Evolutionary conservation across 768 basidiomycete genomes (phyloP).

Genomic region (Leccinum rimulosum): DNA sequence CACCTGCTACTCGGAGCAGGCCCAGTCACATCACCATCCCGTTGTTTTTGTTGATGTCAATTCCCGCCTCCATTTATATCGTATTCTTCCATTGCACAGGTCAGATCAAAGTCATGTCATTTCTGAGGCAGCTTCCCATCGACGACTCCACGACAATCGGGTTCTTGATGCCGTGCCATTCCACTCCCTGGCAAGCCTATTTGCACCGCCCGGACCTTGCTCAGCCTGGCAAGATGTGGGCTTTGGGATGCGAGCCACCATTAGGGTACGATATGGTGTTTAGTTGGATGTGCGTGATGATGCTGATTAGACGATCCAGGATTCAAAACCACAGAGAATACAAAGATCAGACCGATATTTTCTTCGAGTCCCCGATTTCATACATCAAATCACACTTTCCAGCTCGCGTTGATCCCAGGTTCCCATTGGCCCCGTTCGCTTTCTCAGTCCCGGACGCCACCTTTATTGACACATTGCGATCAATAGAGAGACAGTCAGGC

Average conservation of each 20-base stretch:
- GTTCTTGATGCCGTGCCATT: conserved; percentile 95
- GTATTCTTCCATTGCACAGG: conserved; percentile 75
- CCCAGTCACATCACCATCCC: conserved; percentile 30
- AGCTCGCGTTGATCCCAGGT: conserved; percentile 50
- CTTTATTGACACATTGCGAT: conserved; percentile 20
- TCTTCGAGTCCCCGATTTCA: conserved; percentile 65
- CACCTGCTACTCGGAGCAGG: conserved; percentile 14
- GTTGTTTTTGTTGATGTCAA: conserved; percentile 46
- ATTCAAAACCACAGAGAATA: conserved; percentile 54
- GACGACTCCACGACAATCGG: conserved; percentile 60
- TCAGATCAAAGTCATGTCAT: conserved; percentile 73
- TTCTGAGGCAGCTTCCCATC: conserved; percentile 54
- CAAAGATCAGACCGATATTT: conserved; percentile 77
- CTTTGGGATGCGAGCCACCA: conserved; percentile 91
- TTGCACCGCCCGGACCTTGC: conserved; percentile 71
- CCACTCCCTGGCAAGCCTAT: conserved; percentile 88
- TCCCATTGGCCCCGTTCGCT: conserved; percentile 62
- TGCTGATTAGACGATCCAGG: conserved; percentile 24
- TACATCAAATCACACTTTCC: conserved; percentile 77
- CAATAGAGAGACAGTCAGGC: conserved; percentile 27
- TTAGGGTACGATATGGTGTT: conserved; percentile 54
- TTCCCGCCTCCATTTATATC: conserved; percentile 68
- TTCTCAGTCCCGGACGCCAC: conserved; percentile 46
- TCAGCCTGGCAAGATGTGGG: conserved; percentile 61
- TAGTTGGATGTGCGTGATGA: not conserved